phyloP scores from a whole-genome alignment of 176 grass and related monocot genomes.

The Oryza meridionalis region DNA sequence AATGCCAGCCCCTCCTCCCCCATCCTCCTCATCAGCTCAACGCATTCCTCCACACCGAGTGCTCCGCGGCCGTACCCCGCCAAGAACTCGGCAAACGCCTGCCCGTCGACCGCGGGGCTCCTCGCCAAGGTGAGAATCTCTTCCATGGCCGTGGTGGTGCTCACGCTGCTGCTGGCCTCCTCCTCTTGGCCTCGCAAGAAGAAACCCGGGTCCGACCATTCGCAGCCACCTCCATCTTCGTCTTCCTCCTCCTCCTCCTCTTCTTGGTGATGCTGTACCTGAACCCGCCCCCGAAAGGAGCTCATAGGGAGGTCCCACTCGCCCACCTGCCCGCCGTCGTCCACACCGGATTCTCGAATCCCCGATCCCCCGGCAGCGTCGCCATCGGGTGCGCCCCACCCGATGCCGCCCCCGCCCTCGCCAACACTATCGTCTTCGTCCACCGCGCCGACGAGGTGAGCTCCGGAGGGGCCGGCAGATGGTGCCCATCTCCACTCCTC shows the following conservation, averaged over 20 bases:
- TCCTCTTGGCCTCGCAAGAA: conserved; percentile 31
- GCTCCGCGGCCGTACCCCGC: neutral
- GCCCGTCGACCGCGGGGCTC: neutral
- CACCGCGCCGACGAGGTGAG: neutral
- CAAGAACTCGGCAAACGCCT: conserved; percentile 29
- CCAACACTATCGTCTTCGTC: neutral
- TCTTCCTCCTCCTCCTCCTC: neutral
- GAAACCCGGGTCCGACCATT: conserved; percentile 33
- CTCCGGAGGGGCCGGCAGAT: neutral
- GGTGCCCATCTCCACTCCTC: neutral
- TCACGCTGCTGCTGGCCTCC: neutral
- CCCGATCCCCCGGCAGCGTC: neutral
- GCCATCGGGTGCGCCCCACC: neutral
- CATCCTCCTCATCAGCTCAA: conserved; percentile 42
- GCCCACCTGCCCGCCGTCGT: neutral
- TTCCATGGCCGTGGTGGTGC: conserved; percentile 35
- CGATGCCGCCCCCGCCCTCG: neutral
- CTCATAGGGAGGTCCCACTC: conserved; percentile 36
- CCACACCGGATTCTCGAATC: neutral
- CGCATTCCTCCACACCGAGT: conserved; percentile 9
- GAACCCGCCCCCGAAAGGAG: neutral
- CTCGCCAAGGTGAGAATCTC: conserved; percentile 44
- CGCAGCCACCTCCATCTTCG: conserved; percentile 1
- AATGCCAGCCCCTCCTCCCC: conserved; percentile 26
- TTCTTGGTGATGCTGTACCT: neutral